A percentile compares a stretch with the other conserved stretches of the same genome.
Evolutionary conservation across 1,139 yeast genomes (phyloP).

Genomic region (Blastobotrys aristatus): DNA sequence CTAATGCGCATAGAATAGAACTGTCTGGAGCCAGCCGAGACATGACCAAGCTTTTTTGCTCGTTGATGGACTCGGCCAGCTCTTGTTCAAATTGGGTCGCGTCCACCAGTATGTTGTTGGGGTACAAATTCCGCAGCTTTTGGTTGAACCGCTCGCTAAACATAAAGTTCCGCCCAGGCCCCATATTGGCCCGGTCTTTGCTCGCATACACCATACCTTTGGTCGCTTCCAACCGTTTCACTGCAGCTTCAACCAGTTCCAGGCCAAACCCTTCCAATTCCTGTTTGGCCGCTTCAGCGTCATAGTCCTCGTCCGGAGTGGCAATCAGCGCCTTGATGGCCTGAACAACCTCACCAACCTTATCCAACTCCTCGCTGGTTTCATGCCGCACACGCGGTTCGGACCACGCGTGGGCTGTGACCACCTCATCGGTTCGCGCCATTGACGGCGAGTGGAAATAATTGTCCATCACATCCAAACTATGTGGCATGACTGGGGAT

Average conservation of each 20-base stretch:
- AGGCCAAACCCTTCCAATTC: conserved; percentile 45
- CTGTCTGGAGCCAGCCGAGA: conserved; percentile 57
- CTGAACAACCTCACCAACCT: conserved; percentile 26
- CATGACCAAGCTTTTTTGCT: conserved; percentile 49
- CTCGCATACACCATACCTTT: conserved; percentile 49
- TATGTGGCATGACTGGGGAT: background rate
- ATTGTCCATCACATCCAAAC: conserved; percentile 20
- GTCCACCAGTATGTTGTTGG: conserved; percentile 42
- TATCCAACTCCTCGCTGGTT: background rate
- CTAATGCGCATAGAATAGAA: conserved; percentile 51
- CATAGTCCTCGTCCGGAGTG: conserved; percentile 47
- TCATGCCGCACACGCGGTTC: conserved; percentile 1
- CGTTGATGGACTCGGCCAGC: conserved; percentile 38
- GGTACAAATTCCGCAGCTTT: conserved; percentile 40
- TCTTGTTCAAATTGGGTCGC: conserved; percentile 44
- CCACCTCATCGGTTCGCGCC: conserved; percentile 29
- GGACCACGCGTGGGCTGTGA: conserved; percentile 20
- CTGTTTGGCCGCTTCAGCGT: conserved; percentile 40
- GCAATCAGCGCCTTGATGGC: conserved; percentile 56
- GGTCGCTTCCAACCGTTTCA: conserved; percentile 48
- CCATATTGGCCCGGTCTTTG: conserved; percentile 42
- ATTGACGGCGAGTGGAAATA: conserved; percentile 25
- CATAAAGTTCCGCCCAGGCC: conserved; percentile 44
- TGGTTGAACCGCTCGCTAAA: conserved; percentile 54
- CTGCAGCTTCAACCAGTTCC: conserved; percentile 45